Evolutionary conservation across 2,329 filamentous ascomycete species (phyloP).

Genomic region (Trichoderma simmonsii): DNA sequence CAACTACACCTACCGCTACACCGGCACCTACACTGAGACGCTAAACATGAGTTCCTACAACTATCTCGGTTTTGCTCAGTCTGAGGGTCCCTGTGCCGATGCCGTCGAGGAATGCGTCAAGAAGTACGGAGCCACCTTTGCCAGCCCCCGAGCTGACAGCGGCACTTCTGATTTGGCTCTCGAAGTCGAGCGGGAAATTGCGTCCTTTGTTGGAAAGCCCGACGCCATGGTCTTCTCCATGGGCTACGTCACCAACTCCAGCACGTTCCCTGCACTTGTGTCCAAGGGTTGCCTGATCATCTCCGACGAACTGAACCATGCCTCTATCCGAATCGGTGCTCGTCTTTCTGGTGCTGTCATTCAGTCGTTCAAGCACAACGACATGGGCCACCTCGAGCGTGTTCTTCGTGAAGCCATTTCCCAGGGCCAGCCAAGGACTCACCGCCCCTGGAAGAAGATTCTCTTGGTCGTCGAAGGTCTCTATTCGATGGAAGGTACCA

Average conservation of each 20-base stretch:
- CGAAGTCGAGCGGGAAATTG: constrained; percentile 87
- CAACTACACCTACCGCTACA: constrained; percentile 85
- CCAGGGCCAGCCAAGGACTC: constrained; percentile 95
- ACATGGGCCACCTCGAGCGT: constrained; percentile 83
- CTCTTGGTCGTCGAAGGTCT: constrained; percentile 92
- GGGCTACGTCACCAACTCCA: constrained; percentile 96
- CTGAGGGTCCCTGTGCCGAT: constrained; percentile 93
- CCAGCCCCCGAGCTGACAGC: constrained; percentile 76
- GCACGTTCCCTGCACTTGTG: constrained; percentile 86
- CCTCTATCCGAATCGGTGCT: constrained; percentile 92
- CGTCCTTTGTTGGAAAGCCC: constrained; percentile 89
- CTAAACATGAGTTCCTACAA: constrained; percentile 99
- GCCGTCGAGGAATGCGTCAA: constrained; percentile 80
- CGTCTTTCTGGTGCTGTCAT: constrained; percentile 94
- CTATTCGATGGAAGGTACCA: constrained; percentile 99
- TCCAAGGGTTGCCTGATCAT: constrained; percentile 92
- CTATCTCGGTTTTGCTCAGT: constrained; percentile 97
- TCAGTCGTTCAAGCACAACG: constrained; percentile 95
- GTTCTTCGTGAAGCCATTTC: constrained; percentile 89
- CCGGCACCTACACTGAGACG: constrained; percentile 88
- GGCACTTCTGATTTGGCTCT: constrained; percentile 84
- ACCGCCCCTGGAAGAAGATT: constrained; percentile 99
- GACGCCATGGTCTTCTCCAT: constrained; percentile 97
- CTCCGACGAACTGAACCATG: constrained; percentile 96
- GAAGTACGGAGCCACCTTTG: constrained; percentile 79